These are phyloP conservation scores for Saccharomycopsis malanga DNA, from an alignment of 805 yeast genomes.

Conservation along the genomic window DNA sequence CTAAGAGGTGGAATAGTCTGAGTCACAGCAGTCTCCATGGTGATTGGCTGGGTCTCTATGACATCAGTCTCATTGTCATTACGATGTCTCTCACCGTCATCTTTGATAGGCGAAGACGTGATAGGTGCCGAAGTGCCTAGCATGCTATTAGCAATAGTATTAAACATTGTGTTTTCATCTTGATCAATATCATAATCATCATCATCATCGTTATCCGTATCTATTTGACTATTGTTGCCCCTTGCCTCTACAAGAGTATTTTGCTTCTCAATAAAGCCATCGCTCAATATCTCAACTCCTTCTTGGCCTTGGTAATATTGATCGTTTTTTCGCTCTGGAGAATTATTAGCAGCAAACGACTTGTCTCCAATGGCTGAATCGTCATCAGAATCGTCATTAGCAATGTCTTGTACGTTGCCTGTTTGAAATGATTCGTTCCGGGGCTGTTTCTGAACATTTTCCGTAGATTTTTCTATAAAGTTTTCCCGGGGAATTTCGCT, in stretches of 20 bases:
- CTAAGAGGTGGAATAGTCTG: neutral
- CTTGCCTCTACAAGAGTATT: slow-evolving; percentile 4
- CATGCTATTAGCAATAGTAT: slow-evolving; percentile 20
- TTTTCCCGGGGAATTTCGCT: too few relatives aligned
- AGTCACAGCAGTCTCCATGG: neutral
- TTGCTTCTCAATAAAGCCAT: neutral
- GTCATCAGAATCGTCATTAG: too few relatives aligned
- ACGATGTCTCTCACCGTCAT: neutral
- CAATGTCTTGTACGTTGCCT: too few relatives aligned
- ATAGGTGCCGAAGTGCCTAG: slow-evolving; percentile 16
- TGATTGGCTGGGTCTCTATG: neutral
- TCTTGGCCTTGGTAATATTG: neutral
- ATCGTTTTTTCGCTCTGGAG: neutral
- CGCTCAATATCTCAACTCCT: neutral
- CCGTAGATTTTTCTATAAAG: too few relatives aligned
- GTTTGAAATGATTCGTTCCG: too few relatives aligned
- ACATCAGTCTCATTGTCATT: neutral
- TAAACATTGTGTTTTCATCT: slow-evolving; percentile 19
- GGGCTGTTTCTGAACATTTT: too few relatives aligned
- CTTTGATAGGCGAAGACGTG: slow-evolving; percentile 21
- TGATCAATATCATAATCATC: slow-evolving; percentile 19
- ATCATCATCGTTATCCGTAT: slow-evolving; percentile 9
- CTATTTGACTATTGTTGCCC: slow-evolving; percentile 5
- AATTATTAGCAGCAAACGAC: too few relatives aligned
- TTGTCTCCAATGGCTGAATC: too few relatives aligned